A percentile compares a stretch with the other conserved stretches of the same genome.
Conservation (phyloP, 768 basidiomycete genomes). For the Goffeauzyma gilvescens region DNA sequence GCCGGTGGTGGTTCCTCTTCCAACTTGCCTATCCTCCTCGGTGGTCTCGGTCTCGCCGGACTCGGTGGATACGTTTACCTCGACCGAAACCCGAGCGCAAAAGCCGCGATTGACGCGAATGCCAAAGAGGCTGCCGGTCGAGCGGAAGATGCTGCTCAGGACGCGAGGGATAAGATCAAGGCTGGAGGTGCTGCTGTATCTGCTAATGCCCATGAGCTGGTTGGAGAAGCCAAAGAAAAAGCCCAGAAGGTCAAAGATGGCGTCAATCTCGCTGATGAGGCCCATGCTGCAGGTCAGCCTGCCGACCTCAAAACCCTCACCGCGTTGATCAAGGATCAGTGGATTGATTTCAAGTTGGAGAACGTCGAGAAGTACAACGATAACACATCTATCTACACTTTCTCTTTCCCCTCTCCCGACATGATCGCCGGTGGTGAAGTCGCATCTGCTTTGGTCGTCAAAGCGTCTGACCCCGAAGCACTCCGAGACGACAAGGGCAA, state of each 20-base stretch:
- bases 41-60: constrained; percentile 27
- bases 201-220: constrained; percentile 5
- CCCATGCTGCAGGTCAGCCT: constrained; percentile 8
- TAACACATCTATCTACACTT: constrained; percentile 42
- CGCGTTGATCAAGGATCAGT: constrained; percentile 24
- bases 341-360: constrained; percentile 56
- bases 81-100: constrained; percentile 13
- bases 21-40: constrained; percentile 19
- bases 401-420: constrained; percentile 16
- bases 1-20: constrained; percentile 9
- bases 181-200: constrained; percentile 6
- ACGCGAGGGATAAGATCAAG: constrained; percentile 5
- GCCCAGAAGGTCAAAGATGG: constrained; percentile 42
- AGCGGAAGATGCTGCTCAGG: constrained; percentile 1
- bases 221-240: constrained; percentile 8
- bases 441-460: constrained; percentile 43
- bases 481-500: constrained; percentile 62
- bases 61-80: constrained; percentile 38
- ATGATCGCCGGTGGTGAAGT: constrained; percentile 22
- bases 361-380: constrained; percentile 69
- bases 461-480: constrained; percentile 47
- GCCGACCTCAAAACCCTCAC: constrained; percentile 9
- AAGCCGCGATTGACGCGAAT: constrained; percentile 11
- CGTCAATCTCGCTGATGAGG: constrained; percentile 35
- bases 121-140: constrained; percentile 8